A percentile compares a stretch with the other conserved stretches of the same genome.
phyloP scores from a whole-genome alignment of 257 asterid species.

The Solanum virginianum region DNA sequence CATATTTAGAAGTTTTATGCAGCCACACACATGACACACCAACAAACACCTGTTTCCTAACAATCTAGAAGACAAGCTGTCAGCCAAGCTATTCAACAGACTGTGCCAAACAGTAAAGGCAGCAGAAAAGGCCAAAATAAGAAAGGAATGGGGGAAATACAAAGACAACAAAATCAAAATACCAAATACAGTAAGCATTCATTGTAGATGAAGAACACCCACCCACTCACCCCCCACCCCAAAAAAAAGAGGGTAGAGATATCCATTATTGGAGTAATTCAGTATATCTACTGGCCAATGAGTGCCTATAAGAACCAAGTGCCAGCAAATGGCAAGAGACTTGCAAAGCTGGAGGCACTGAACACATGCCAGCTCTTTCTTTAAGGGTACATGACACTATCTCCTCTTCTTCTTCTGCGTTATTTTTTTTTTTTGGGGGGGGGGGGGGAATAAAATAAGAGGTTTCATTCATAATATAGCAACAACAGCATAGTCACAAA shows the following conservation, averaged over 20 bases:
- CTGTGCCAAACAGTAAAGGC: neutral
- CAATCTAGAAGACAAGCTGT: neutral
- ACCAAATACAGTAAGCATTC: neutral
- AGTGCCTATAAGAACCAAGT: neutral
- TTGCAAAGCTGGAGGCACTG: neutral
- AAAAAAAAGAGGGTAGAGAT: no score
- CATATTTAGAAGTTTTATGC: neutral
- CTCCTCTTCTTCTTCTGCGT: neutral
- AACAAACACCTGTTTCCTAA: neutral
- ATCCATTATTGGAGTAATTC: neutral
- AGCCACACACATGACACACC: neutral
- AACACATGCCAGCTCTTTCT: neutral
- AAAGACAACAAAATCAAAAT: neutral
- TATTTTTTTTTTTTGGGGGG: neutral
- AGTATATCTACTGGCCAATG: neutral
- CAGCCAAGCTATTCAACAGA: neutral
- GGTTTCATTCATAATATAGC: no score
- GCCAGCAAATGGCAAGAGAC: neutral
- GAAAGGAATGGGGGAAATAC: neutral
- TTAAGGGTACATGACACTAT: neutral
- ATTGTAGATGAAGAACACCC: neutral
- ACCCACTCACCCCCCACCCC: no score
- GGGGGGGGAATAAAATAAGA: no score
- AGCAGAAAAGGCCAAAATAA: neutral
- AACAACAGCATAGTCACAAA: no score